Evolutionary conservation across 768 basidiomycete genomes (phyloP), one percentile per base, ranked within the genome.

Genomic region (Atractiella rhizophila): DNA sequence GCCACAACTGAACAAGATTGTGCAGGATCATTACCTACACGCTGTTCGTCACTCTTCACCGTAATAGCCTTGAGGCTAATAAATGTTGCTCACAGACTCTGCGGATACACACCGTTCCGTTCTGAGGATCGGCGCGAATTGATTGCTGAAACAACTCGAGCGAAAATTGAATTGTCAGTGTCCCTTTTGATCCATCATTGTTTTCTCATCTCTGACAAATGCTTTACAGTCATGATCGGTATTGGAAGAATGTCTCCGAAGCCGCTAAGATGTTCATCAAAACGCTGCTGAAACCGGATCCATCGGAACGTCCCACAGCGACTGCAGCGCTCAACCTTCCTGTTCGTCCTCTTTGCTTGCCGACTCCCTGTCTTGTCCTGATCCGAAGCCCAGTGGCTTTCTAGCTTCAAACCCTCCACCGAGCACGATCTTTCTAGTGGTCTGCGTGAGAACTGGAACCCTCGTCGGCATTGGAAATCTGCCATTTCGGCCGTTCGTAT

Each of bases 41-140:
- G 39, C 65, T 96, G 12, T 44, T 53, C 16, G 41, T 19, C 19
- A 19, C 24, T 25, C 34, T 36, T 7, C 18, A 25, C n/a, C 33
- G 33, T 15, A 29, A 37, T 5, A 34, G 39, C 19, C n/a, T 35
- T 3, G 16, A 30, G 9, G 33, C 21, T 16, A 42, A n/a, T n/a
- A n/a, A n/a, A n/a, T n/a, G n/a, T n/a, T n/a, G n/a, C n/a, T n/a
- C n/a, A n/a, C n/a, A n/a, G n/a, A n/a, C n/a, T n/a, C n/a, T n/a
- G 88, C 52, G 88, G 88, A 2, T 96, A 96, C 61, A 74, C 78
- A 2, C 91, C 91, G 0, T 96, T 96, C 66, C 69, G 82, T 31
- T 74, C 77, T 0, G 76, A 81, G 20, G 76, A 85, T 52, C 60
- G 69, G 37, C 68, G 69, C 43, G 69, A 72, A 35, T 67, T 94